Evolutionary conservation across 1,139 yeast species (phyloP).

Genomic region (Lodderomyces theae): DNA sequence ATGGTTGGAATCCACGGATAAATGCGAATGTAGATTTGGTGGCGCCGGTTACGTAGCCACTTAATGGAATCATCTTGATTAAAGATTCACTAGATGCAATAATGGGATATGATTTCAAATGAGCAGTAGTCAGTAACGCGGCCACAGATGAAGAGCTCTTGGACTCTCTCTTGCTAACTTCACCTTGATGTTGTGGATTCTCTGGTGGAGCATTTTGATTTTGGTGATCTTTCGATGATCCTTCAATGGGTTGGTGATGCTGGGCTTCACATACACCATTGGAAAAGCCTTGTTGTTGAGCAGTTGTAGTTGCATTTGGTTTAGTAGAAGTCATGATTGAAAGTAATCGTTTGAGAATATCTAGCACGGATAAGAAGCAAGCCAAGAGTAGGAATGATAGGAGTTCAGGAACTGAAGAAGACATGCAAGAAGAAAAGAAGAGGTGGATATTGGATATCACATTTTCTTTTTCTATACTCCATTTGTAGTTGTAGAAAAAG

Average conservation of each 20-base stretch:
- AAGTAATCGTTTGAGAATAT: constrained; percentile 12
- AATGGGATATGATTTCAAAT: constrained; percentile 26
- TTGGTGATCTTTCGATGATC: constrained; percentile 3
- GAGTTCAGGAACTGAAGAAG: constrained; percentile 13
- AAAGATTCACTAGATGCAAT: constrained; percentile 19
- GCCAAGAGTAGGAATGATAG: constrained; percentile 14
- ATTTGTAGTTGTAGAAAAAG: neutral
- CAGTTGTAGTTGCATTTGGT: constrained; percentile 1
- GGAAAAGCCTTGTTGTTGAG: neutral
- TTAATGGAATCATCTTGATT: constrained; percentile 21
- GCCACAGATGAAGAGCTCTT: neutral
- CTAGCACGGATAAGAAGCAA: constrained; percentile 16
- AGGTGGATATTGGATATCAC: neutral
- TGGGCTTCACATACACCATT: constrained; percentile 1
- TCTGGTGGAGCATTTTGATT: constrained; percentile 3
- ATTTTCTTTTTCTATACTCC: neutral
- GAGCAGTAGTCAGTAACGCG: constrained; percentile 14
- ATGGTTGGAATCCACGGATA: constrained; percentile 25
- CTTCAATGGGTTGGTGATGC: constrained; percentile 4
- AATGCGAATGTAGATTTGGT: constrained; percentile 18
- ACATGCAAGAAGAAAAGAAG: constrained; percentile 7
- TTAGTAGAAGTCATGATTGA: constrained; percentile 10
- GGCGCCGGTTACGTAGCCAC: constrained; percentile 10
- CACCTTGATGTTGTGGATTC: neutral
- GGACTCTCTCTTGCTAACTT: neutral